phyloP scores from a whole-genome alignment of 2,329 filamentous ascomycete genomes.

The Diaporthe capsici region DNA sequence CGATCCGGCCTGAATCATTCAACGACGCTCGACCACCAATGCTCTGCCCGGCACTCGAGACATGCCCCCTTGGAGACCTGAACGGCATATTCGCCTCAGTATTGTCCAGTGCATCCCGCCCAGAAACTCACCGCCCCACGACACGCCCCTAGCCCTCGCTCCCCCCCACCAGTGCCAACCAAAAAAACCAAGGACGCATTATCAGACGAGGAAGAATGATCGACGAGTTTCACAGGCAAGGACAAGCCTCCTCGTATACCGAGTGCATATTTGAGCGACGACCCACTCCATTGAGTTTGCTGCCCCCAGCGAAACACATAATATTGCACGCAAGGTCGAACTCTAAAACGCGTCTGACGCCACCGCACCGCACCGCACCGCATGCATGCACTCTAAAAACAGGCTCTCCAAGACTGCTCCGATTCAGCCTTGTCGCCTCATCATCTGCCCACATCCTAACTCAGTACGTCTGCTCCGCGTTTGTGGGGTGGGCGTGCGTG shows the following conservation, averaged over 20 bases:
- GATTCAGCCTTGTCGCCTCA: slow-evolving; percentile 24
- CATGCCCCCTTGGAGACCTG: neutral
- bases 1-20: slow-evolving; percentile 22
- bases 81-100: neutral
- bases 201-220: slow-evolving; percentile 21
- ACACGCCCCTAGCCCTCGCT: neutral
- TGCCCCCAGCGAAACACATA: neutral
- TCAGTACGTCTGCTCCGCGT: neutral
- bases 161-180: neutral
- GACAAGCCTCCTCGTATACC: neutral
- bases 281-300: slow-evolving; percentile 10
- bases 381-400: slow-evolving; percentile 11
- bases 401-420: neutral
- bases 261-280: neutral
- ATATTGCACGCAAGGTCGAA: neutral
- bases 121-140: slow-evolving; percentile 16
- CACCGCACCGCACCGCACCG: neutral
- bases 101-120: no score
- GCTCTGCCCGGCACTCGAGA: neutral
- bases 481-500: neutral
- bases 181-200: neutral
- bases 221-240: slow-evolving; percentile 25
- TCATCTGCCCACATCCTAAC: slow-evolving; percentile 15
- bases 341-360: slow-evolving; percentile 10
- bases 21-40: slow-evolving; percentile 22